Evolutionary conservation across 2,329 filamentous ascomycete species (phyloP).

Genomic region (Diatrype stigma): DNA sequence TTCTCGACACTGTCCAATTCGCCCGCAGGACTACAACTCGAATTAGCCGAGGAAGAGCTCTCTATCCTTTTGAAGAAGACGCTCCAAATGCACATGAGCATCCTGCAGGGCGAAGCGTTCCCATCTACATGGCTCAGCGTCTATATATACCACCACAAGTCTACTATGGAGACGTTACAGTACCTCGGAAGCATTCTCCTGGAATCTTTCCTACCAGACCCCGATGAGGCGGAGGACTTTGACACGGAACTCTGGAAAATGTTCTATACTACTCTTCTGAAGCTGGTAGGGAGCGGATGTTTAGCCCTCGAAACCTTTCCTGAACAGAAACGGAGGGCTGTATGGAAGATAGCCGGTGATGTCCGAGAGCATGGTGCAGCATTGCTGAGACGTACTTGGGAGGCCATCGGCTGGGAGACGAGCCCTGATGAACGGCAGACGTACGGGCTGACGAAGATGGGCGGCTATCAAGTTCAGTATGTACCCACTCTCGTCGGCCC

Average conservation of each 20-base stretch:
- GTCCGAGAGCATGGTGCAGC: conserved; percentile 89
- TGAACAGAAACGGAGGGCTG: conserved; percentile 90
- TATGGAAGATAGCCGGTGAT: conserved; percentile 98
- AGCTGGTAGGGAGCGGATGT: conserved; percentile 82
- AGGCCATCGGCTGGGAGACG: conserved; percentile 95
- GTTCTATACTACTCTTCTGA: conserved; percentile 86
- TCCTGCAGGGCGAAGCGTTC: conserved; percentile 85
- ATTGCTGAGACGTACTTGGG: conserved; percentile 80
- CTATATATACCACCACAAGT: conserved; percentile 88
- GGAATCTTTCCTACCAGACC: conserved; percentile 79
- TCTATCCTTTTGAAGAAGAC: conserved; percentile 72
- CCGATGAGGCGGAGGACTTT: conserved; percentile 87
- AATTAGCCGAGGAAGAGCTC: conserved; percentile 70
- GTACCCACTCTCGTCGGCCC: conserved; percentile 87
- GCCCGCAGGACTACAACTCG: conserved; percentile 69
- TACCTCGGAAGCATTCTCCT: conserved; percentile 75
- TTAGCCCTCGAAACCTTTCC: conserved; percentile 93
- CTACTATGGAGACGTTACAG: conserved; percentile 79
- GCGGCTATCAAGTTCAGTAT: conserved; percentile 97
- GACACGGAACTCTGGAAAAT: conserved; percentile 91
- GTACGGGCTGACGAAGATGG: conserved; percentile 79
- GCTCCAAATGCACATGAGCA: conserved; percentile 81
- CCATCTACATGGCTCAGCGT: conserved; percentile 87
- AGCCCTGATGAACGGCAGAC: conserved; percentile 70
- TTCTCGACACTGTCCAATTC: conserved; percentile 77